Percentiles rank a stretch among this genome's conserved stretches.
Evolutionary conservation across 176 grass and related monocot genomes (phyloP).

Genomic region (Musa schizocarpa): DNA sequence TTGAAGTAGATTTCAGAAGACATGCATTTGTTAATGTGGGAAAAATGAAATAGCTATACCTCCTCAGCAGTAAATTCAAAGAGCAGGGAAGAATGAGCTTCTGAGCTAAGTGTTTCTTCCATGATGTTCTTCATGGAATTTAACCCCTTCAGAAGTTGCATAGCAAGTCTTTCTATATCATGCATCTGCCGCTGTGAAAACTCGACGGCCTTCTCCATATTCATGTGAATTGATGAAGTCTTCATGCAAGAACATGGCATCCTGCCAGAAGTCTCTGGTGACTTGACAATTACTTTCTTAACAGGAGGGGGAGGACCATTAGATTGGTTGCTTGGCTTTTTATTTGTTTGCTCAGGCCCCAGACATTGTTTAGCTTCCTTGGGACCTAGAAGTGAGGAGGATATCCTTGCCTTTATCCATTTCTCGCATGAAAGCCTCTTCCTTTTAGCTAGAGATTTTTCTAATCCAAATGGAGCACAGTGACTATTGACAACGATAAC

Average conservation of each 20-base stretch:
- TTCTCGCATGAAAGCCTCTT: slow-evolving; percentile 26
- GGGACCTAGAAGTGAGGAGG: slow-evolving; percentile 9
- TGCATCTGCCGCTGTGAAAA: slow-evolving; percentile 90
- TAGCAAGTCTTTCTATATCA: slow-evolving; percentile 71
- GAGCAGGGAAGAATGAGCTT: slow-evolving; percentile 35
- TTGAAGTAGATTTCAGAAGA: not conserved
- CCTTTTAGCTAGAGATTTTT: slow-evolving; percentile 19
- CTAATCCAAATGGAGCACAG: not conserved
- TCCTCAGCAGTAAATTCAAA: slow-evolving; percentile 48
- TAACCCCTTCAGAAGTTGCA: slow-evolving; percentile 75
- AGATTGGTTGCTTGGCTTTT: slow-evolving; percentile 24
- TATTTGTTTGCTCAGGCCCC: slow-evolving; percentile 9
- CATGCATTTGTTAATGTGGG: not conserved
- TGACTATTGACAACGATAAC: not conserved
- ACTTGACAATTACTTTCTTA: slow-evolving; percentile 46
- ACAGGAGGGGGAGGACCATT: slow-evolving; percentile 2
- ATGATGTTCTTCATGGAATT: slow-evolving; percentile 66
- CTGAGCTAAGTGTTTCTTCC: slow-evolving; percentile 52
- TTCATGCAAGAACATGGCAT: slow-evolving; percentile 42
- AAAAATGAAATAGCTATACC: slow-evolving; percentile 31
- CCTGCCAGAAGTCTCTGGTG: slow-evolving; percentile 28
- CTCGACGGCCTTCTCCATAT: slow-evolving; percentile 67
- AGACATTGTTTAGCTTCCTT: slow-evolving; percentile 26
- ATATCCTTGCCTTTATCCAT: slow-evolving; percentile 20
- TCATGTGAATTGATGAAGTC: slow-evolving; percentile 34